These are phyloP conservation scores for Eucalyptus pumila DNA, from an alignment of 345 rosid species.

Conservation along the genomic window DNA sequence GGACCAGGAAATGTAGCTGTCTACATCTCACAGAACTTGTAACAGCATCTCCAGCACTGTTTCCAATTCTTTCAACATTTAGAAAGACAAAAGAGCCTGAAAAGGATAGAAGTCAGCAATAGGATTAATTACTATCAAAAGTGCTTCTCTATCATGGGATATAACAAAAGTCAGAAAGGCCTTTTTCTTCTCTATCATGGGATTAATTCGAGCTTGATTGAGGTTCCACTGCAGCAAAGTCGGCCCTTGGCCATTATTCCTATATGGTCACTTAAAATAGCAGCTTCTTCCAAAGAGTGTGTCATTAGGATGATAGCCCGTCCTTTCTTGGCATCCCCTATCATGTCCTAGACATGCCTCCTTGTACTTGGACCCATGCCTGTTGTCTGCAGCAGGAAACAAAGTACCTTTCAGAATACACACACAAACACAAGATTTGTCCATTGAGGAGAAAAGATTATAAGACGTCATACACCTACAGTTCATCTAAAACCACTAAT, in stretches of 20 bases:
- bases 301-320: slow-evolving; percentile 80
- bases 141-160: slow-evolving; percentile 67
- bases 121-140: slow-evolving; percentile 36
- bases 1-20: not conserved
- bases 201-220: slow-evolving; percentile 71
- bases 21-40: not conserved
- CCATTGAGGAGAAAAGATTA: not conserved
- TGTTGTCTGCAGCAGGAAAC: slow-evolving; percentile 44
- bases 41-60: not conserved
- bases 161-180: slow-evolving; percentile 73
- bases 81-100: not conserved
- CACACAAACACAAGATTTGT: not conserved
- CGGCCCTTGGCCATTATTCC: slow-evolving; percentile 96
- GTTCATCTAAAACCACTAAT: slow-evolving; percentile 80
- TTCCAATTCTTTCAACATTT: not conserved
- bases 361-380: slow-evolving; percentile 96
- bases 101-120: not conserved
- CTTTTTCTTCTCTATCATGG: slow-evolving; percentile 57
- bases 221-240: slow-evolving; percentile 82
- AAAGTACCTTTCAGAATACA: not conserved
- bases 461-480: slow-evolving; percentile 8
- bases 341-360: slow-evolving; percentile 92
- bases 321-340: slow-evolving; percentile 72
- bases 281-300: slow-evolving; percentile 98
- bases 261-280: slow-evolving; percentile 76